These are phyloP conservation scores for Multifurca ochricompacta DNA, from an alignment of 768 basidiomycete species.

Conservation along the genomic window DNA sequence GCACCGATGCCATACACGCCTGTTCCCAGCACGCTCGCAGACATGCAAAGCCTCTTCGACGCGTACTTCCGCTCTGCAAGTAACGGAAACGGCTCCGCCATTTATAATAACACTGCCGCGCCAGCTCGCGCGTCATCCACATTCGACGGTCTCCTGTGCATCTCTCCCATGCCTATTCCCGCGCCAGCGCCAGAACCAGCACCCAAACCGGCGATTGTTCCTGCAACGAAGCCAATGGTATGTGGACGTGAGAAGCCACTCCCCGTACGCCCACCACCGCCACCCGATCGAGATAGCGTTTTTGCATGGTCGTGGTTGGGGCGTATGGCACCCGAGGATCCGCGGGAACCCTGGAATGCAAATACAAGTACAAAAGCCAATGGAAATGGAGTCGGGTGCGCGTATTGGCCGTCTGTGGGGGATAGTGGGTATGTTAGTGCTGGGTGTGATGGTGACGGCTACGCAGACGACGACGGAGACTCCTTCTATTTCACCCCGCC, in stretches of 20 bases:
- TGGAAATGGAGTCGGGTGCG: neutral
- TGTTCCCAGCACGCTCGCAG: constrained; percentile 19
- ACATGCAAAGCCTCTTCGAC: constrained; percentile 20
- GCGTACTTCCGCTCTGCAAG: constrained; percentile 17
- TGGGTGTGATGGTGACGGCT: constrained; percentile 4
- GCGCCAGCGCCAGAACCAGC: neutral
- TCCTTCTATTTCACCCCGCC: constrained; percentile 11
- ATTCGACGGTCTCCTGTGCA: constrained; percentile 14
- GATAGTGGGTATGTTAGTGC: constrained; percentile 6
- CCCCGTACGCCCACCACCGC: constrained; percentile 10
- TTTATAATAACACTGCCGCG: neutral
- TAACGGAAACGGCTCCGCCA: neutral
- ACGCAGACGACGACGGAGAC: constrained; percentile 7
- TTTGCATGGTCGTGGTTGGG: constrained; percentile 21
- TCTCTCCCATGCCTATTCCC: neutral
- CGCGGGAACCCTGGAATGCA: constrained; percentile 11
- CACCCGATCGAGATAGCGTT: constrained; percentile 17
- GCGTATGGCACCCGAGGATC: constrained; percentile 8
- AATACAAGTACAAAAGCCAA: neutral
- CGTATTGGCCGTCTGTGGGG: constrained; percentile 1
- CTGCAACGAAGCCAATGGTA: too few relatives aligned
- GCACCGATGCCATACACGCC: constrained; percentile 23
- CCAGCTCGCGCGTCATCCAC: constrained; percentile 19
- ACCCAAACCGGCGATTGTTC: too few relatives aligned
- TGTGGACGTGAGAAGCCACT: constrained; percentile 14